Base-by-base conservation (phyloP, 768 basidiomycete genomes). In the Pulveroboletus sp. region DNA sequence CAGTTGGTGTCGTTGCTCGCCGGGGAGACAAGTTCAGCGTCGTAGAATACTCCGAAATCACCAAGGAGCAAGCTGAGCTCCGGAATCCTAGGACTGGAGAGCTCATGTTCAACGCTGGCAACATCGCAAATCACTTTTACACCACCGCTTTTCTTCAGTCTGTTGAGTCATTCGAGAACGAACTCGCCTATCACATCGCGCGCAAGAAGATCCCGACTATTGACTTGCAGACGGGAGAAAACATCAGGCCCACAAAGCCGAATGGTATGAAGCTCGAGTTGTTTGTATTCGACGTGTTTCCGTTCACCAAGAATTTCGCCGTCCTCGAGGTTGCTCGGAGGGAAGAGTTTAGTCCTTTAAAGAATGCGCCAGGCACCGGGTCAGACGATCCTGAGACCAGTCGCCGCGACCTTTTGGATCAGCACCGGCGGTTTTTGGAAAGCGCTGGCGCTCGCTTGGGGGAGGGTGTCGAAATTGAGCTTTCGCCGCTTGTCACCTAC, bases 231-330 rank as follows among this genome's bases (percentile, higher is more conserved):
- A 77, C 79, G 12, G 93, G 90, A 17, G 74, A 82, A 53, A 24
- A 62, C 5, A 69, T 94, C 64, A 94, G 93, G 64, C 94, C 96
- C 2, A 68, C 71, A 54, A 84, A 85, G 63, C 89, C 93, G n/a
- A 98, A 99, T 67, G 96, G 96, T 53, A 95, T 98, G 91, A 99
- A 99, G 73, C 82, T 99, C 54, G 96, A 99, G 70, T 75, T 94
- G 74, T 99, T 99, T 71, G 89, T 99, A 30, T 99, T 99, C 63
- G 96, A 99, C 70, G 96, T 99, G 39, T 97, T 99, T 76, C 94
- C 94, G 0, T 91, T 81, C 71, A 92, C 93, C 26, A 68, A 83
- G 62, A 74, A 70, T 44, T 92, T 94, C 57, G 82, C 87, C 27
- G 91, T 97, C 36, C 71, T 98, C 64, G 93, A 97, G 68, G 92